These are phyloP conservation scores for Trichoderma endophyticum DNA, from an alignment of 2,329 filamentous ascomycete genomes.

Conservation along the genomic window DNA sequence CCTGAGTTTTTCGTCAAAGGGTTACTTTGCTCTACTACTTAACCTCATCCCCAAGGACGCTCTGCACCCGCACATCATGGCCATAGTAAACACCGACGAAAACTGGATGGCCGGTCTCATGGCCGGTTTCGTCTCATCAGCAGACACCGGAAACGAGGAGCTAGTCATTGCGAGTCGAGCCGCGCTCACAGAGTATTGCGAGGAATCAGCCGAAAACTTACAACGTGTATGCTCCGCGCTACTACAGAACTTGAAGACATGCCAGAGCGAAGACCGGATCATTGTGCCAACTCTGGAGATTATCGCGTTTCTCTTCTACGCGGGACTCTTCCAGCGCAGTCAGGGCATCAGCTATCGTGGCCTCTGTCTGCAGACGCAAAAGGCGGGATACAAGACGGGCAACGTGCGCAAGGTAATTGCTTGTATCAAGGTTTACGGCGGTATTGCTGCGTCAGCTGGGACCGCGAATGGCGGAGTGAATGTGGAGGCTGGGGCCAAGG, in stretches of 20 bases:
- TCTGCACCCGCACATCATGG: slow-evolving; percentile 37
- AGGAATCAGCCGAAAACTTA: slow-evolving; percentile 38
- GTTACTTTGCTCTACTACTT: slow-evolving; percentile 58
- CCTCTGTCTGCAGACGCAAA: slow-evolving; percentile 70
- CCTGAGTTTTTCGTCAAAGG: slow-evolving; percentile 54
- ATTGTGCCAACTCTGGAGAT: slow-evolving; percentile 75
- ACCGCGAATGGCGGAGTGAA: slow-evolving; percentile 36
- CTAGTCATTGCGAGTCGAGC: slow-evolving; percentile 66
- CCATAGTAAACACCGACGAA: slow-evolving; percentile 32
- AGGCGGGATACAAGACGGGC: slow-evolving; percentile 76
- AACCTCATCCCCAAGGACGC: slow-evolving; percentile 39
- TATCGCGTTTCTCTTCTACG: slow-evolving; percentile 72
- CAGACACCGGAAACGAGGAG: slow-evolving; percentile 74
- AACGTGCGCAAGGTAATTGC: slow-evolving; percentile 80
- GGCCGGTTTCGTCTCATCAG: slow-evolving; percentile 67
- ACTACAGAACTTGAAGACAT: slow-evolving; percentile 50
- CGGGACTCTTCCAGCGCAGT: slow-evolving; percentile 45
- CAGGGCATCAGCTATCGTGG: slow-evolving; percentile 45
- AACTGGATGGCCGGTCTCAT: slow-evolving; percentile 54
- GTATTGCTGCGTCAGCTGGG: slow-evolving; percentile 49
- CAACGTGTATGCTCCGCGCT: slow-evolving; percentile 50
- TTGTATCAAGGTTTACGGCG: slow-evolving; percentile 75
- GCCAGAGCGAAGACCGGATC: slow-evolving; percentile 64
- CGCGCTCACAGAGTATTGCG: slow-evolving; percentile 58
- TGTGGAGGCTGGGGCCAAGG: slow-evolving; percentile 37